Base-by-base conservation (phyloP, 1,139 yeast genomes). In the Pichia inconspicua region DNA sequence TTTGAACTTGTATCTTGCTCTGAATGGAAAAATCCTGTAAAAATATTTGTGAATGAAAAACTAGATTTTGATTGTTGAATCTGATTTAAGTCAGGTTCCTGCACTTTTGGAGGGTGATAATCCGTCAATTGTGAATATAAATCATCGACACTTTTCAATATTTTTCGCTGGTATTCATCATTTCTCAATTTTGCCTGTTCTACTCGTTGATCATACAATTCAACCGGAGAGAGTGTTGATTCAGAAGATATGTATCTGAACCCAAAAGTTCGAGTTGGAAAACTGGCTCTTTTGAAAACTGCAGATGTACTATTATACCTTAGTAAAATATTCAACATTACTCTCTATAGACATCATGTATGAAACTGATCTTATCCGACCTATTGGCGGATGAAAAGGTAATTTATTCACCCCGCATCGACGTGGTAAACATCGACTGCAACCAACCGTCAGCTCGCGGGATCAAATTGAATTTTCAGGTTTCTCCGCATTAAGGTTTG, bases 111-210 rank as follows among this genome's bases (percentile, higher is more conserved):
- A 1, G 94, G 89, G 2, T 57, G 53, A 58, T 85, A 85, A 0
- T 55, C 47, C 1, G 54, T 57, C 45, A 85, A 64, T 14, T 69
- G 65, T 11, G 66, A 62, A 59, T 84, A 84, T 15, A 85, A 64
- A 4, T 65, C 63, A 9, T 82, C 75, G 49, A 85, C 63, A 25
- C 72, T 75, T 32, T 74, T 61, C 41, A 85, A 74, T 49, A 84
- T 82, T 38, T 77, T 76, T 41, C 83, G 66, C 59, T 79, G 84
- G 59, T 75, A 78, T 17, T 72, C 72, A 58, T 79, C 84, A 53
- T 78, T 81, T 47, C 72, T 66, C n/a, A 79, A 63, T 36, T 61
- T 63, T 1, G 77, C 77, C 14, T 57, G 52, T 6, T 59, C 53
- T 10, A 78, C 80, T 40, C 71, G 62, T 31, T 55, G 48, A 52